Evolutionary conservation across 2,329 filamentous ascomycete genomes (phyloP).

Genomic region (Colletotrichum sp.): DNA sequence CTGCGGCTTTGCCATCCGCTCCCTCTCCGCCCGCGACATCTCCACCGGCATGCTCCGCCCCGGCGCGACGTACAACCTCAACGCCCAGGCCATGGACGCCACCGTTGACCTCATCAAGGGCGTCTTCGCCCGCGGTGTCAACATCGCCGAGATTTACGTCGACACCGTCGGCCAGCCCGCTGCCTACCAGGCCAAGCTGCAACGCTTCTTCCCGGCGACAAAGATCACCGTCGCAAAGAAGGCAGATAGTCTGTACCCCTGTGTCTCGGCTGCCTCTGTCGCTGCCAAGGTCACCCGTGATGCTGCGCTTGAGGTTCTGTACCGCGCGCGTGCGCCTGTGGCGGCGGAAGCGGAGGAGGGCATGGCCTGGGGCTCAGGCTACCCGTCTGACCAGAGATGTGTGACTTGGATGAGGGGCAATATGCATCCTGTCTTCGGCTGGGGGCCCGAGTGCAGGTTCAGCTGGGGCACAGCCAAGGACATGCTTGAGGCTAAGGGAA

Average conservation of each 20-base stretch:
- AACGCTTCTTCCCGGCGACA: constrained; percentile 80
- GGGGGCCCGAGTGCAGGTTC: constrained; percentile 91
- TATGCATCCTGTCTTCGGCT: constrained; percentile 94
- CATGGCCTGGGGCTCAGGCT: constrained; percentile 84
- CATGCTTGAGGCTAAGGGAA: constrained; percentile 78
- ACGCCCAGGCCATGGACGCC: constrained; percentile 93
- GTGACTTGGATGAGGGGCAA: constrained; percentile 81
- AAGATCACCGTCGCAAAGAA: constrained; percentile 84
- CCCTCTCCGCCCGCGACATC: constrained; percentile 85
- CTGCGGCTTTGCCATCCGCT: constrained; percentile 84
- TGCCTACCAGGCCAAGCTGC: constrained; percentile 83
- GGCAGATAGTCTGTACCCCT: constrained; percentile 90
- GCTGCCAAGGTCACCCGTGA: constrained; percentile 97
- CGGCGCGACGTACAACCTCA: constrained; percentile 79
- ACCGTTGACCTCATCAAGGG: constrained; percentile 82
- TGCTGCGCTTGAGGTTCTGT: constrained; percentile 82
- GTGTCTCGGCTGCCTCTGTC: constrained; percentile 90
- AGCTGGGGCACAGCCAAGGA: constrained; percentile 97
- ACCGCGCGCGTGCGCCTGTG: constrained; percentile 47
- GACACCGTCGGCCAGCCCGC: constrained; percentile 89
- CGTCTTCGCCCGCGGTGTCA: constrained; percentile 78
- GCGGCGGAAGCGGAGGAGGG: constrained; percentile 41
- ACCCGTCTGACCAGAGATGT: constrained; percentile 86
- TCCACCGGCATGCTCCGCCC: constrained; percentile 76
- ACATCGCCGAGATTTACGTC: constrained; percentile 88